Evolutionary conservation across 1,284 basidiomycete genomes (phyloP), one percentile per base, ranked within the genome.

Genomic region (Chondrostereum purpureum): DNA sequence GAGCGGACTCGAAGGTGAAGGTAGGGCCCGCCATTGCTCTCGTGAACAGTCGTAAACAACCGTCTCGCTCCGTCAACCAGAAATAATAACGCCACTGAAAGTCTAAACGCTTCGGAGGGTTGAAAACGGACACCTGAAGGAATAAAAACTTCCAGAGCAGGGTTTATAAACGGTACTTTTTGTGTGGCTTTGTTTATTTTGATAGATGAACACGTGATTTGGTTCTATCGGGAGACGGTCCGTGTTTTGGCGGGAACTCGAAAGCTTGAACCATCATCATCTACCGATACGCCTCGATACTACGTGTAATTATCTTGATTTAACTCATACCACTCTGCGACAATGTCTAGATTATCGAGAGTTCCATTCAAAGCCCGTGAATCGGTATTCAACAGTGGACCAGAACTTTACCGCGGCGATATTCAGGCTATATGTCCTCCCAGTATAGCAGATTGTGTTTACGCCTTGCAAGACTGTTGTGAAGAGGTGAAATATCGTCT

Each of bases 21-120:
- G 58, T 64, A 63, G 69, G 60, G 63, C 49, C 45, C 54, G 50
- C 40, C 52, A 53, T 84, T 59, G 49, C 53, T 85, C 79, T 85
- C 42, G 82, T 85, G 83, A 85, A 73, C 80, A 61, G 27, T 63
- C 73, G 70, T 63, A 59, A n/a, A 69, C 61, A 64, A 64, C 68
- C 67, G 59, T 76, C 80, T 82, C 78, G 80, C 82, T 85, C 81
- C 80, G 72, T 70, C 80, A 77, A 82, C 80, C 73, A 63, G 72
- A 80, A 81, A 69, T 60, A 54, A 36, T 58, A 65, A 77, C 70
- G 65, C 56, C 62, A 68, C 39, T 60, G 62, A 62, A 62, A 48
- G 61, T 67, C 58, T 60, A 50, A 65, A 64, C 66, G 70, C 58
- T 73, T 72, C 69, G 42, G 48, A 48, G 33, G 63, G 70, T 70